Percentiles rank a stretch among this genome's conserved stretches.
Evolutionary conservation across 345 rosid species (phyloP).

Genomic region (Salix exigua): DNA sequence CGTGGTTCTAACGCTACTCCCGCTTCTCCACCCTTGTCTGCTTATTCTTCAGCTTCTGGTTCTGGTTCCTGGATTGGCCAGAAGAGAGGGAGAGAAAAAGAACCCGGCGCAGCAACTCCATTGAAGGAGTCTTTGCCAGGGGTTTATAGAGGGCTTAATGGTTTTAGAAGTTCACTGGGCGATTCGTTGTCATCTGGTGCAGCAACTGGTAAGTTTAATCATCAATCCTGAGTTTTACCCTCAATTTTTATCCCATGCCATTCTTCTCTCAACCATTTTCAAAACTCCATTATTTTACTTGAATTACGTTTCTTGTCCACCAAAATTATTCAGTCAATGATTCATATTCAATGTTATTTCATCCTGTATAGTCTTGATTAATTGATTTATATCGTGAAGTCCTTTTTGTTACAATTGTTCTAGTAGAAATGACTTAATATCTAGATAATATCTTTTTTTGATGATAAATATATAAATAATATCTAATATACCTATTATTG

Average conservation of each 20-base stretch:
- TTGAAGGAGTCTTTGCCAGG: constrained; percentile 22
- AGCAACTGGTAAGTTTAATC: constrained; percentile 23
- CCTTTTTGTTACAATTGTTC: background rate
- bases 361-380: background rate
- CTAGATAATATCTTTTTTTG: background rate
- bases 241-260: background rate
- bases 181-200: constrained; percentile 41
- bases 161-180: constrained; percentile 19
- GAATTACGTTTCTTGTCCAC: background rate
- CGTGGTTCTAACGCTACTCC: constrained; percentile 10
- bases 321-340: background rate
- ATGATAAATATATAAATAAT: background rate
- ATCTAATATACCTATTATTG: background rate
- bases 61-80: constrained; percentile 35
- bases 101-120: constrained; percentile 15
- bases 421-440: background rate
- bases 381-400: background rate
- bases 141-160: constrained; percentile 29
- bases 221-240: background rate
- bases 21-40: constrained; percentile 22
- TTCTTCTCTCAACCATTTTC: background rate
- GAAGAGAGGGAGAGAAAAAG: constrained; percentile 40
- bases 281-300: background rate
- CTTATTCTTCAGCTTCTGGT: constrained; percentile 19
- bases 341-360: background rate